phyloP scores from a whole-genome alignment of 2,329 filamentous ascomycete genomes.

The Neofusicoccum cordaticola region DNA sequence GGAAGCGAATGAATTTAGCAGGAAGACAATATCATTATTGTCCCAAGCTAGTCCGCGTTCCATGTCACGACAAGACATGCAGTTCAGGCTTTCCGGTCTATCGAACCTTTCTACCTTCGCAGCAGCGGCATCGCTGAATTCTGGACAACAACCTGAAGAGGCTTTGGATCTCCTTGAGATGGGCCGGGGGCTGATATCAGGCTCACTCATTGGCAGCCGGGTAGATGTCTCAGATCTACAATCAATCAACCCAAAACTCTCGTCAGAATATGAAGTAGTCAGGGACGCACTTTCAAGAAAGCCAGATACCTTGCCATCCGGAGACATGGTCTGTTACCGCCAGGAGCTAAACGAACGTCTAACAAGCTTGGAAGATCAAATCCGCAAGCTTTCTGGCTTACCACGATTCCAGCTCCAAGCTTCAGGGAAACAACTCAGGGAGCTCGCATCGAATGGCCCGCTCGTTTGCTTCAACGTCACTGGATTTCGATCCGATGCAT shows the following conservation, averaged over 20 bases:
- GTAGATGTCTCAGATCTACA: background rate
- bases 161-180: background rate
- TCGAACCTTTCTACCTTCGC: slow-evolving; percentile 12
- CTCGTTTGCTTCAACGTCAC: slow-evolving; percentile 20
- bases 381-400: slow-evolving; percentile 7
- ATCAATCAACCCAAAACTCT: background rate
- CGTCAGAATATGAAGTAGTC: background rate
- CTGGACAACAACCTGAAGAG: background rate
- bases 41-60: slow-evolving; percentile 15
- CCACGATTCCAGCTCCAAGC: slow-evolving; percentile 10
- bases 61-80: slow-evolving; percentile 14
- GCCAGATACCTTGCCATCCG: background rate
- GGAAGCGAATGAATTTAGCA: background rate
- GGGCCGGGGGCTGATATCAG: background rate
- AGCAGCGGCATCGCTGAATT: background rate
- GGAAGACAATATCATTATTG: background rate
- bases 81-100: slow-evolving; percentile 3
- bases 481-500: slow-evolving; percentile 15
- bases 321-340: background rate
- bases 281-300: background rate
- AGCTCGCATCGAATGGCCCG: background rate
- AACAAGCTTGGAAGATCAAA: background rate
- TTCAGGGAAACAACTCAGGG: background rate
- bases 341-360: background rate
- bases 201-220: background rate